phyloP scores from a whole-genome alignment of 2,329 filamentous ascomycete genomes.

The Sordariomycetes sp. region DNA sequence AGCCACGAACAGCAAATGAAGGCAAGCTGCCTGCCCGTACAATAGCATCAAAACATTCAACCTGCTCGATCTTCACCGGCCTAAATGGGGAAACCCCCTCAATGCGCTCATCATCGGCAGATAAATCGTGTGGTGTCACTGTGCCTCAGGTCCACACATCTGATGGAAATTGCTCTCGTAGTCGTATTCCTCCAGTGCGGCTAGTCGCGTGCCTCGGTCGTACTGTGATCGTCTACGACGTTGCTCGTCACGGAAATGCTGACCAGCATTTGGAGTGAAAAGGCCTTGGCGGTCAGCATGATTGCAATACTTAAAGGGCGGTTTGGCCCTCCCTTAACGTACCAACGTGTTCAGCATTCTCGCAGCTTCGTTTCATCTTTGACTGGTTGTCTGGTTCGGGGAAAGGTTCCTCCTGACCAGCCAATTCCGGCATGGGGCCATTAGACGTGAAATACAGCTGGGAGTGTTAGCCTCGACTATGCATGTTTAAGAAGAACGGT shows the following conservation, averaged over 20 bases:
- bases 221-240: slow-evolving; percentile 69
- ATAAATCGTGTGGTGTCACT: too few species aligned
- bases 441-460: slow-evolving; percentile 46
- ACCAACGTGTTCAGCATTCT: slow-evolving; percentile 81
- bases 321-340: too few species aligned
- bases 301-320: not conserved
- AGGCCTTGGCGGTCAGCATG: slow-evolving; percentile 41
- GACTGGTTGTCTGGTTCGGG: slow-evolving; percentile 74
- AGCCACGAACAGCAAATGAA: too few species aligned
- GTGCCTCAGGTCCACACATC: not conserved
- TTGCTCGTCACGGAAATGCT: slow-evolving; percentile 66
- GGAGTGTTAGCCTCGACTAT: slow-evolving; percentile 2
- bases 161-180: slow-evolving; percentile 34
- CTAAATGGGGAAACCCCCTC: too few species aligned
- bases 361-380: slow-evolving; percentile 79
- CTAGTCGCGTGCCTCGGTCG: slow-evolving; percentile 70
- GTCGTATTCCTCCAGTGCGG: slow-evolving; percentile 55
- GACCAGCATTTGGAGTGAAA: slow-evolving; percentile 70
- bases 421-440: slow-evolving; percentile 36
- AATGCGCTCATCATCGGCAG: too few species aligned
- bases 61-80: too few species aligned
- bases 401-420: slow-evolving; percentile 67
- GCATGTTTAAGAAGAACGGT: not conserved
- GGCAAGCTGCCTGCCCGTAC: too few species aligned
- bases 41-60: too few species aligned